Conservation (phyloP, 345 rosid species). For the Fremontodendron californicum region DNA sequence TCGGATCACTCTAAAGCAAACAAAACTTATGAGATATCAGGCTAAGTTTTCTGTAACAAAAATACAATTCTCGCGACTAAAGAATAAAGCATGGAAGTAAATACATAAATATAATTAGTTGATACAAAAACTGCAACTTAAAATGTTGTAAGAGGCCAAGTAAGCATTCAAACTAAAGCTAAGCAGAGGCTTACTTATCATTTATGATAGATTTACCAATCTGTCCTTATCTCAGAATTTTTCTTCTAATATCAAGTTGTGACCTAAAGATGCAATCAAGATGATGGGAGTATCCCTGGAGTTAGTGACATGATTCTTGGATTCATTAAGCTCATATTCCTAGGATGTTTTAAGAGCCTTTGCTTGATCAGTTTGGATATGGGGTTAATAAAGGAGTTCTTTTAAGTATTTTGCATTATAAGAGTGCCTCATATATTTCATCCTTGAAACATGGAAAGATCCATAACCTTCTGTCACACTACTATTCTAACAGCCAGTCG, state of each 20-base stretch:
- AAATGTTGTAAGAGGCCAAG: background rate
- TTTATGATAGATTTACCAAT: background rate
- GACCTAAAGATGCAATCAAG: background rate
- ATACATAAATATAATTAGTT: slow-evolving; percentile 5
- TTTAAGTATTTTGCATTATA: background rate
- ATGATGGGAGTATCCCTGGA: background rate
- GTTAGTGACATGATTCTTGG: background rate
- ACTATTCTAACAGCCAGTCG: background rate
- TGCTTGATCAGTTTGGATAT: background rate
- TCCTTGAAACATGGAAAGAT: background rate
- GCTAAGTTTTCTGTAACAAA: slow-evolving; percentile 16
- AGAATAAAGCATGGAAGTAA: background rate
- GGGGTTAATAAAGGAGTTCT: background rate
- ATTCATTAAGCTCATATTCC: background rate
- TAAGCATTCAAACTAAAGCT: background rate
- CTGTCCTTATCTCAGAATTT: background rate
- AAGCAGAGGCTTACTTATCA: background rate
- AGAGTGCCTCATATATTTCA: background rate
- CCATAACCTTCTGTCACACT: background rate
- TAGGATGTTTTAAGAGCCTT: background rate
- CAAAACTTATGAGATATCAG: slow-evolving; percentile 20
- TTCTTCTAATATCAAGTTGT: background rate
- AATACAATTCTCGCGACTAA: background rate
- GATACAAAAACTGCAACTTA: background rate
- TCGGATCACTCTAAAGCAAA: slow-evolving; percentile 78